Evolutionary conservation across 176 grass and related monocot species (phyloP).

Genomic region (Rhynchospora pubera): DNA sequence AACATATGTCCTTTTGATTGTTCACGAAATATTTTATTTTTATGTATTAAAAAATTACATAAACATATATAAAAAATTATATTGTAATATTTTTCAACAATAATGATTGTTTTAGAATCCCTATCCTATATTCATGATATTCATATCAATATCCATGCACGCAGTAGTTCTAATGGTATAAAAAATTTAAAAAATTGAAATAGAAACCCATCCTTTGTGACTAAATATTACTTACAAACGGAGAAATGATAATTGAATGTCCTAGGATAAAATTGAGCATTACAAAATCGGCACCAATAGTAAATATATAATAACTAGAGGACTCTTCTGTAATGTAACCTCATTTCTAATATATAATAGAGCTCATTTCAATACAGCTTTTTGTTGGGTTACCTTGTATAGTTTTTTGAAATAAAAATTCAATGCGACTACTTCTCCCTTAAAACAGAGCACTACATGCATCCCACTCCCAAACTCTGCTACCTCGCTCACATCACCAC

Average conservation of each 20-base stretch:
- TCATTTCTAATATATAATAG: neutral
- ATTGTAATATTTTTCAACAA: no score
- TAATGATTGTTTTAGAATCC: neutral
- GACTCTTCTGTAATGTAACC: neutral
- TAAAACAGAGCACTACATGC: slow-evolving; percentile 23
- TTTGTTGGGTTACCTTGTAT: neutral
- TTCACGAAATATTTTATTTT: neutral
- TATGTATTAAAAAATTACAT: neutral
- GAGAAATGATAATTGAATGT: neutral
- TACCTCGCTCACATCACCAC: slow-evolving; percentile 4
- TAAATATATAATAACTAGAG: neutral
- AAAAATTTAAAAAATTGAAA: neutral
- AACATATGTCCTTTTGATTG: neutral
- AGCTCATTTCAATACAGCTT: neutral
- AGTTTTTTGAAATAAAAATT: slow-evolving; percentile 13
- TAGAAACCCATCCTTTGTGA: neutral
- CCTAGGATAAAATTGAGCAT: neutral
- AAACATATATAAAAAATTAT: no score
- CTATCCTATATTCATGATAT: neutral
- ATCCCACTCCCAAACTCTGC: slow-evolving; percentile 1
- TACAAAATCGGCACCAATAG: neutral
- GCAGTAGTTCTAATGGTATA: neutral
- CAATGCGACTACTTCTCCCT: slow-evolving; percentile 12
- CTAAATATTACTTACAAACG: neutral
- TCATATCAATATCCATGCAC: neutral